Conservation (phyloP, 1,284 basidiomycete species). For the Malassezia yamatoensis region DNA sequence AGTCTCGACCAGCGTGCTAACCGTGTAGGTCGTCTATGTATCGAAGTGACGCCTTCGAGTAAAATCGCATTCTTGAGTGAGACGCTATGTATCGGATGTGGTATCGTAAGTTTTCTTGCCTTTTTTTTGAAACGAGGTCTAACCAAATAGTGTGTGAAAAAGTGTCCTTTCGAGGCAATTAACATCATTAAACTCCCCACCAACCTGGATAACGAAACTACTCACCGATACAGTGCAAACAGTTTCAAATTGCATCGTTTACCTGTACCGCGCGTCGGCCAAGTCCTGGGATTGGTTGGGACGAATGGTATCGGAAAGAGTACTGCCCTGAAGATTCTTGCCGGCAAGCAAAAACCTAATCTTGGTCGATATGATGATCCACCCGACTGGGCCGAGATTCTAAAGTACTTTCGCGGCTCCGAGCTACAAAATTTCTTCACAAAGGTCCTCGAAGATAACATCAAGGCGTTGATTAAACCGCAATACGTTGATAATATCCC, state of each 20-base stretch:
- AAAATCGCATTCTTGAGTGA: conserved; percentile 47
- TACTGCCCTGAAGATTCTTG: conserved; percentile 46
- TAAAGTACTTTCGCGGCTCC: conserved; percentile 47
- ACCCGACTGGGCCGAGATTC: conserved; percentile 47
- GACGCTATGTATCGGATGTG: conserved; percentile 47
- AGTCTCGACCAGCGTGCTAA: not conserved
- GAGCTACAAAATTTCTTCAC: conserved; percentile 48
- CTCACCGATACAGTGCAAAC: conserved; percentile 48
- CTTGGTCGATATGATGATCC: conserved; percentile 47
- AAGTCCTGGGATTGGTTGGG: conserved; percentile 46
- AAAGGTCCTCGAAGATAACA: conserved; percentile 48
- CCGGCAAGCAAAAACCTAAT: conserved; percentile 48
- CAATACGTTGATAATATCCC: conserved; percentile 48
- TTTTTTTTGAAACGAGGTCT: not conserved
- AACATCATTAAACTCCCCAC: conserved; percentile 48
- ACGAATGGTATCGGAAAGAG: conserved; percentile 48
- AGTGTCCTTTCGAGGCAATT: conserved; percentile 48
- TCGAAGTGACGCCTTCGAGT: conserved; percentile 37
- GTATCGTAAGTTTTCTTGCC: conserved; percentile 24
- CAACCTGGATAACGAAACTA: conserved; percentile 46
- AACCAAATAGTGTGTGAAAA: conserved; percentile 32
- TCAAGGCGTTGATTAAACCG: conserved; percentile 48
- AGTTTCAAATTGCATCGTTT: conserved; percentile 47
- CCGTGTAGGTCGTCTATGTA: conserved; percentile 27
- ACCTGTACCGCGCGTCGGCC: conserved; percentile 42